These are phyloP conservation scores for Arthrobotrys iridis DNA, from an alignment of 2,329 filamentous ascomycete species.

Conservation along the genomic window DNA sequence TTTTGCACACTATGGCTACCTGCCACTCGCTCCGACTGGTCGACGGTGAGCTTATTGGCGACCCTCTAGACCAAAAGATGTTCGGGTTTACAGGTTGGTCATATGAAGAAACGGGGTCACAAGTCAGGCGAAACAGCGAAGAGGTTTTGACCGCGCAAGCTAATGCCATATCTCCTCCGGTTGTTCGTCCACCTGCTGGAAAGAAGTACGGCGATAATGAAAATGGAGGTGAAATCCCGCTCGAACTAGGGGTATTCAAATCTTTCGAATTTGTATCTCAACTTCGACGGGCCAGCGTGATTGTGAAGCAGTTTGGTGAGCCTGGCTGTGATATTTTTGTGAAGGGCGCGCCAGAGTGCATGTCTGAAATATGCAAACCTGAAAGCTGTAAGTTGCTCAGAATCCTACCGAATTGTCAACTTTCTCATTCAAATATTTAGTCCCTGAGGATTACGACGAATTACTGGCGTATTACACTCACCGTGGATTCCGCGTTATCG, in stretches of 20 bases:
- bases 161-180: constrained; percentile 76
- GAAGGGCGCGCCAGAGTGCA: constrained; percentile 95
- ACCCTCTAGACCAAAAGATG: constrained; percentile 97
- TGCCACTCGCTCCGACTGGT: constrained; percentile 91
- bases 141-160: constrained; percentile 62
- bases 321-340: constrained; percentile 88
- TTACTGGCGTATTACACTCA: constrained; percentile 91
- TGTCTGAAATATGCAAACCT: constrained; percentile 88
- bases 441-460: constrained; percentile 90
- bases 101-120: constrained; percentile 87
- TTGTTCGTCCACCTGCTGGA: constrained; percentile 79
- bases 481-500: constrained; percentile 94
- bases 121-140: constrained; percentile 75
- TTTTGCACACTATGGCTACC: constrained; percentile 94
- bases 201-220: constrained; percentile 66
- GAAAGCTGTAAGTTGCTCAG: constrained; percentile 74
- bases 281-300: constrained; percentile 87
- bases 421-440: constrained; percentile 60
- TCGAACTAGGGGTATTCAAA: constrained; percentile 90
- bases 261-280: constrained; percentile 96
- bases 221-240: constrained; percentile 60
- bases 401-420: neutral
- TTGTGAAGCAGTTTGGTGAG: constrained; percentile 87
- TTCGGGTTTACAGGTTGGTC: constrained; percentile 95
- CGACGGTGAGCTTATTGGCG: constrained; percentile 87